Conservation (phyloP, 2,329 filamentous ascomycete species). For the Paramyrothecium roridum region DNA sequence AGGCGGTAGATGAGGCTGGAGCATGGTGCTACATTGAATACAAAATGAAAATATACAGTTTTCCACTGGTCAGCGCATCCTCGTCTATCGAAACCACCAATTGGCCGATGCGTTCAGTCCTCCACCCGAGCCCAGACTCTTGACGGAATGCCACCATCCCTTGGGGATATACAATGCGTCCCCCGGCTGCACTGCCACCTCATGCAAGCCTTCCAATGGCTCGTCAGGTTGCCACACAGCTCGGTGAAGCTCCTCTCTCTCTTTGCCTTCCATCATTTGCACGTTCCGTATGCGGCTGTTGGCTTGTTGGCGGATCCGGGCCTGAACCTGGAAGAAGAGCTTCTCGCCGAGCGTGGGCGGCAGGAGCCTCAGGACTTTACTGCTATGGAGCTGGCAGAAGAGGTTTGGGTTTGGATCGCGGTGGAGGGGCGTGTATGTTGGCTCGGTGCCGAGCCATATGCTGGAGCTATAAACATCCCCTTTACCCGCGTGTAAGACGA, state of each 20-base stretch:
- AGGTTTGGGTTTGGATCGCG: conserved; percentile 92
- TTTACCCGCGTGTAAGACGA: conserved; percentile 62
- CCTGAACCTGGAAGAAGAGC: conserved; percentile 57
- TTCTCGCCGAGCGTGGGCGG: conserved; percentile 58
- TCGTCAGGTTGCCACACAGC: conserved; percentile 61
- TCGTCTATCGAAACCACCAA: conserved; percentile 40
- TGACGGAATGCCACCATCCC: conserved; percentile 45
- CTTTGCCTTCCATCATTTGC: conserved; percentile 87
- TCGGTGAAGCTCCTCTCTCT: conserved; percentile 63
- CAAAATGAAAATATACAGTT: neutral
- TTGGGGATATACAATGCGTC: conserved; percentile 39
- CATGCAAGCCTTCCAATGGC: conserved; percentile 31
- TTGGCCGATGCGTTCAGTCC: conserved; percentile 39
- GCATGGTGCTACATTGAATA: neutral
- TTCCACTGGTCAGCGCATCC: too few relatives aligned
- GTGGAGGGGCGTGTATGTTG: conserved; percentile 88
- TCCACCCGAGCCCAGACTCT: conserved; percentile 29
- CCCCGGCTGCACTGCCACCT: conserved; percentile 56
- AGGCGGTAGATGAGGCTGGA: conserved; percentile 6
- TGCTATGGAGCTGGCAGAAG: conserved; percentile 76
- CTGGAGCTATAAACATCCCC: conserved; percentile 86
- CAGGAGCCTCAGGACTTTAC: conserved; percentile 72
- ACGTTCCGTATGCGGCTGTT: conserved; percentile 62
- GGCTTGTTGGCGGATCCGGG: conserved; percentile 29
- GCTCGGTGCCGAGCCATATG: conserved; percentile 83